These are phyloP conservation scores for Pythium aquatile DNA, from an alignment of 352 stramenopile genomes.

Conservation along the genomic window DNA sequence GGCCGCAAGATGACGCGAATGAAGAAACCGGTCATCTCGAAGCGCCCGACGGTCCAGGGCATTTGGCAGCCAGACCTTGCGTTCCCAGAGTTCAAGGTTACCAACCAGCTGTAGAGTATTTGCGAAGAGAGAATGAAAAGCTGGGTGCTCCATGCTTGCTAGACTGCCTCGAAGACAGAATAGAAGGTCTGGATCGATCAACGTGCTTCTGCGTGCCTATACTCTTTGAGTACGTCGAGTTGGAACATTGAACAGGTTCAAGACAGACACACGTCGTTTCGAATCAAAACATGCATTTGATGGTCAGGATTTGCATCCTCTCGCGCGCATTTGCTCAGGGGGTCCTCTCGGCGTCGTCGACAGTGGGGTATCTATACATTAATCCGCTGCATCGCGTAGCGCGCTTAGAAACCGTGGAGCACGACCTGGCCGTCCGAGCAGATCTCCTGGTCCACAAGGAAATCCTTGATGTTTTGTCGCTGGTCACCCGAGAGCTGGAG, in stretches of 20 bases:
- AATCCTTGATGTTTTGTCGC: constrained; percentile 98
- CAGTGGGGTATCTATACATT: constrained; percentile 29
- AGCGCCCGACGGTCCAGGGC: constrained; percentile 78
- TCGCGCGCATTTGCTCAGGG: neutral
- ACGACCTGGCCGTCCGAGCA: constrained; percentile 95
- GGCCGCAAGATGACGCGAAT: constrained; percentile 87
- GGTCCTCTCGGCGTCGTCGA: constrained; percentile 5
- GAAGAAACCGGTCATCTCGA: constrained; percentile 82
- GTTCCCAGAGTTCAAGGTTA: constrained; percentile 85
- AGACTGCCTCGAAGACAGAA: constrained; percentile 2
- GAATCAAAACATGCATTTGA: constrained; percentile 6
- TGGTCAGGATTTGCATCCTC: constrained; percentile 5
- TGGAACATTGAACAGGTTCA: neutral
- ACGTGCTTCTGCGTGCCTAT: no score
- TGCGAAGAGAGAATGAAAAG: constrained; percentile 5
- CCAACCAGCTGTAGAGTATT: constrained; percentile 37
- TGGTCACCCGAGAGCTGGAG: constrained; percentile 99
- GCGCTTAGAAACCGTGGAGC: constrained; percentile 96
- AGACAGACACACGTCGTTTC: neutral
- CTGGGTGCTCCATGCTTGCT: neutral
- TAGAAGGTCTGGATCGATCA: constrained; percentile 4
- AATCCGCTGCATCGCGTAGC: constrained; percentile 5
- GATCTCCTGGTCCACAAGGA: constrained; percentile 99
- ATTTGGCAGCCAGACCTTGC: constrained; percentile 87
- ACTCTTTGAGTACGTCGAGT: no score